Evolutionary conservation across 1,139 yeast genomes (phyloP).

Genomic region (Arxiozyma telluris): DNA sequence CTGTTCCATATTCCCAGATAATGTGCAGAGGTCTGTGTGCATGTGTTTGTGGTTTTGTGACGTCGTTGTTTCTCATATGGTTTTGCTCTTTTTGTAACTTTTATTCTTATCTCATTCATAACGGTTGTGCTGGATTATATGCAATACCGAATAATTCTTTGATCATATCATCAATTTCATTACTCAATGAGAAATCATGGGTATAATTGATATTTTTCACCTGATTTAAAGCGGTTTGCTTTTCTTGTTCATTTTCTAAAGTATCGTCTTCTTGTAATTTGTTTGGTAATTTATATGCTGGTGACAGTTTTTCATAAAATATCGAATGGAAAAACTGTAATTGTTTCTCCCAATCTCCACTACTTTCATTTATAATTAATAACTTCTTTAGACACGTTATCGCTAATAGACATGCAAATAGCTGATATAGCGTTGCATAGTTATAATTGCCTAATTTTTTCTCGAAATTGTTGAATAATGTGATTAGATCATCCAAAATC

Average conservation of each 20-base stretch:
- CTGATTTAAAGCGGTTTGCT: slow-evolving; percentile 16
- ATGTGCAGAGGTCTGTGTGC: too few species aligned
- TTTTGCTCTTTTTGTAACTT: too few species aligned
- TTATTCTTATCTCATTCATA: not conserved
- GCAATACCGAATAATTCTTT: slow-evolving; percentile 26
- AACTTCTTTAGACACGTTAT: slow-evolving; percentile 24
- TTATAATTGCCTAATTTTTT: slow-evolving; percentile 20
- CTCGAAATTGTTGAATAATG: slow-evolving; percentile 24
- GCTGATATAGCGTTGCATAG: slow-evolving; percentile 26
- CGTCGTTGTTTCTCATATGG: too few species aligned
- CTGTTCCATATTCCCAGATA: too few species aligned
- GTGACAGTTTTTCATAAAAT: slow-evolving; percentile 19
- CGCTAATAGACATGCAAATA: slow-evolving; percentile 29
- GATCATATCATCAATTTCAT: slow-evolving; percentile 31
- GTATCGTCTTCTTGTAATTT: slow-evolving; percentile 20
- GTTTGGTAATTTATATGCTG: slow-evolving; percentile 24
- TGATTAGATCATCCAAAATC: slow-evolving; percentile 24
- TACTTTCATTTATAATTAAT: slow-evolving; percentile 5
- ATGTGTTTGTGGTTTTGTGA: not conserved
- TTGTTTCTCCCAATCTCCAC: slow-evolving; percentile 11
- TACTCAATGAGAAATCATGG: slow-evolving; percentile 30
- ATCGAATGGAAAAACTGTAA: slow-evolving; percentile 22
- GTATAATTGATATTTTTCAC: slow-evolving; percentile 22
- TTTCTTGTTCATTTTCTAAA: slow-evolving; percentile 19
- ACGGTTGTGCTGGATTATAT: slow-evolving; percentile 10